Evolutionary conservation across 176 grass and related monocot genomes (phyloP).

Genomic region (Canna indica): DNA sequence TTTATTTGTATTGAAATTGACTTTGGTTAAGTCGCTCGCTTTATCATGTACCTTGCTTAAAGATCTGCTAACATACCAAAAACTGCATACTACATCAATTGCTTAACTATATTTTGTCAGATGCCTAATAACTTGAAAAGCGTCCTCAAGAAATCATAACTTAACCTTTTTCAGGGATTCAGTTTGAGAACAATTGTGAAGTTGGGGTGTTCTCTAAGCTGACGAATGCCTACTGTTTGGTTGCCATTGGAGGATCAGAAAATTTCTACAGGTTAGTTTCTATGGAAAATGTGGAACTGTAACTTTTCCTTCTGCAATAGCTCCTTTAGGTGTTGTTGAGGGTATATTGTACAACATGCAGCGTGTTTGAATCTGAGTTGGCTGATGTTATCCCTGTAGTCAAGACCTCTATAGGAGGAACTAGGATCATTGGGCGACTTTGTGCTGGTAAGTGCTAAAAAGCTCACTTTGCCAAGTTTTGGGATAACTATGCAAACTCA

Average conservation of each 20-base stretch:
- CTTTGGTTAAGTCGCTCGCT: neutral
- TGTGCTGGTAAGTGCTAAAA: conserved; percentile 55
- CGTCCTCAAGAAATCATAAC: neutral
- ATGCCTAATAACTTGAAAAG: neutral
- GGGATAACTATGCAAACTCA: neutral
- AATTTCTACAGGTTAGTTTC: conserved; percentile 76
- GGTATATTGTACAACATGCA: conserved; percentile 25
- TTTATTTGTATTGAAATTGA: too few relatives aligned
- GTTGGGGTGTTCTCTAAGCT: conserved; percentile 94
- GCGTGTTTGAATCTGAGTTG: conserved; percentile 83
- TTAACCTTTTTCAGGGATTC: conserved; percentile 47
- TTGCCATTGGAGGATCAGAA: conserved; percentile 87
- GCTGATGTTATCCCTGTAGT: conserved; percentile 76
- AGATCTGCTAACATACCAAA: neutral
- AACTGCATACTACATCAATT: neutral
- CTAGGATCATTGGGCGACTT: conserved; percentile 81
- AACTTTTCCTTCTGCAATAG: neutral
- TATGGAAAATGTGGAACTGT: neutral
- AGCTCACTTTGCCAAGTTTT: neutral
- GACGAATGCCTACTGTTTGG: conserved; percentile 91
- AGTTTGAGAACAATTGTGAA: conserved; percentile 93
- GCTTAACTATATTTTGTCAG: neutral
- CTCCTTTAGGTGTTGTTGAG: conserved; percentile 1
- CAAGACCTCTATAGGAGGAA: conserved; percentile 84
- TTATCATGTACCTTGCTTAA: neutral